Base-by-base conservation (phyloP, 495 filamentous ascomycete genomes). In the Gamarada debralockiae region DNA sequence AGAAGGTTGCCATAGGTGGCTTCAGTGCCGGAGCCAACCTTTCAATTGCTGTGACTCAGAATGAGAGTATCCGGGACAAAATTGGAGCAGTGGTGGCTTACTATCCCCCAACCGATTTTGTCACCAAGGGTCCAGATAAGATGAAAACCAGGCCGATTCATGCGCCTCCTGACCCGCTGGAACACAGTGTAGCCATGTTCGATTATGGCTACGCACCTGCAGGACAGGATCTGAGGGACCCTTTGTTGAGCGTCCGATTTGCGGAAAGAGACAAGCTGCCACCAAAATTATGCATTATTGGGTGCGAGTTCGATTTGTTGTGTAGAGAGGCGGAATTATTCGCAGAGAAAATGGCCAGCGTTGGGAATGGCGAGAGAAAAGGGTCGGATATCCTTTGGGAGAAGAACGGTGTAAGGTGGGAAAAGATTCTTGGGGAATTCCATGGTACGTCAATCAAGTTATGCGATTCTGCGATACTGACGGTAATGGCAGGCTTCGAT, bases 11-110 rank as follows among this genome's bases (percentile, higher is more conserved):
- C 1, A 66, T 73, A 27, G 70, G 70, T 14, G 70, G 70, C 8
- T 70, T 67, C 55, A 68, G 65, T 49, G 69, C 70, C 21, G 70
- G 70, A 9, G 70, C 50, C 3, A 68, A 69, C 37, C 60, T 73
- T 1, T 56, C 67, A 0, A 56, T 71, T 0, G 62, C 66, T 8
- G 63, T 50, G 7, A 51, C 56, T 31, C 69, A 71, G 52, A 31
- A 67, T 7, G 51, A 59, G 0, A 39, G 52, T 29, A 48, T 73
- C 13, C 64, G 65, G 45, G 61, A 56, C 4, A 49, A 55, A 14
- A 56, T 73, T 21, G 59, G 59, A 39, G 70, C 65, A 3, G 58
- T 64, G 3, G 58, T 71, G 4, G 33, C 60, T 13, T 70, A 60
- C 38, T 73, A 70, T 45, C 69, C 69, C 2, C 59, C 67, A 12